Evolutionary conservation across 2,329 filamentous ascomycete species (phyloP), one percentile per base, ranked within the genome.

Genomic region (Exophiala sp.): DNA sequence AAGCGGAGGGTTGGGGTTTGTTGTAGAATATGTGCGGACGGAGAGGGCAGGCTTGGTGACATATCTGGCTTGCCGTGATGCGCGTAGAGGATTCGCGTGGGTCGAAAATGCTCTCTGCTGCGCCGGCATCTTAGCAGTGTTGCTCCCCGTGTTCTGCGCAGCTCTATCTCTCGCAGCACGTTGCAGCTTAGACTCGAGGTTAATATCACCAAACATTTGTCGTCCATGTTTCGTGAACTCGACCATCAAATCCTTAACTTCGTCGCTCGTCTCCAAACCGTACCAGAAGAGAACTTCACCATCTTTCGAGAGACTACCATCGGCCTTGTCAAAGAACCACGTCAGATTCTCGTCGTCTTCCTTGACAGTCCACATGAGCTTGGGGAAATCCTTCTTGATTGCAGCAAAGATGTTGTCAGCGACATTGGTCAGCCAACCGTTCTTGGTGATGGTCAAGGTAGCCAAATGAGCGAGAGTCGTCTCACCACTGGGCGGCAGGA

Each of bases 251-350:
- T 88, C 81, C 64, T 86, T 85, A 18, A 96, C 87, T 69, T 95
- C 88, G 47, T 89, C 85, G 32, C 86, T 84, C 50, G 85, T 85
- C 62, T 94, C 88, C 54, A 94, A 84, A 48, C 91, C 91, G 71
- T 95, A 96, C 88, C 92, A 97, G 79, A 97, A 97, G 67, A 97
- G 85, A 36, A 96, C 89, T 67, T 91, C 89, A 54, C 90, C 90
- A 63, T 89, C 85, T 52, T 86, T 84, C 59, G 87, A 89, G 65
- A 96, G 82, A 72, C 89, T 96, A 52, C 94, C 92, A 64, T 96
- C 91, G 8, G 92, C 88, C 79, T 96, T 96, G 73, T 96, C 91
- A 63, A 95, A 95, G 78, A 97, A 96, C 94, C 92, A 97, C 9
- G 90, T 91, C 65, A 97, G 78, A 71, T 97, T 96, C 80, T 97